Evolutionary conservation across 2,329 filamentous ascomycete species (phyloP).

Genomic region (Berkeleyomyces rouxiae): DNA sequence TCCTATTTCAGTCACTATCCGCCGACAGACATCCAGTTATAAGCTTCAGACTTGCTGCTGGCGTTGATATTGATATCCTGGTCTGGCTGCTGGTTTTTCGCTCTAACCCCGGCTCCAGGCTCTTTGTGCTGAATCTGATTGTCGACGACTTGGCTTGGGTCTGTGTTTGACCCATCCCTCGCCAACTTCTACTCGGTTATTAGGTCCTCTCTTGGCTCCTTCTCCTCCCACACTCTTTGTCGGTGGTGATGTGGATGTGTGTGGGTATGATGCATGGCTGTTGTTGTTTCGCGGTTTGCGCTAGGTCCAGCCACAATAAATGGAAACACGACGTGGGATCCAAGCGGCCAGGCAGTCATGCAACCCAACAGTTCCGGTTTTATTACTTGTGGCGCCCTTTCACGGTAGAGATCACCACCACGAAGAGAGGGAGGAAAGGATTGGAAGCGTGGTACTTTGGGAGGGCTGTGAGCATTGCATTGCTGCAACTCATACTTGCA

Average conservation of each 20-base stretch:
- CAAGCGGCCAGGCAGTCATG: neutral
- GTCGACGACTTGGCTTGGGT: neutral
- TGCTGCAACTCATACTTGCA: neutral
- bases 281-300: neutral
- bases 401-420: neutral
- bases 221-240: neutral
- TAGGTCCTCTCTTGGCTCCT: neutral
- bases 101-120: neutral
- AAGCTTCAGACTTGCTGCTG: neutral
- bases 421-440: neutral
- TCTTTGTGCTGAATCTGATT: neutral
- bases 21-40: neutral
- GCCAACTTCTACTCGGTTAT: neutral
- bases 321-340: neutral
- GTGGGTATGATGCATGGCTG: neutral
- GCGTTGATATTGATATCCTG: neutral
- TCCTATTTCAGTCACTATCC: neutral
- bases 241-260: no score
- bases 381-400: neutral
- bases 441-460: slow-evolving; percentile 1
- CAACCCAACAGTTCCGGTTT: neutral
- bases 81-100: neutral
- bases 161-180: neutral
- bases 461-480: neutral
- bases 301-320: neutral